Percentiles rank a stretch among this genome's conserved stretches.
Conservation (phyloP, 768 basidiomycete genomes). For the Pilatotrama ljubarskyi region DNA sequence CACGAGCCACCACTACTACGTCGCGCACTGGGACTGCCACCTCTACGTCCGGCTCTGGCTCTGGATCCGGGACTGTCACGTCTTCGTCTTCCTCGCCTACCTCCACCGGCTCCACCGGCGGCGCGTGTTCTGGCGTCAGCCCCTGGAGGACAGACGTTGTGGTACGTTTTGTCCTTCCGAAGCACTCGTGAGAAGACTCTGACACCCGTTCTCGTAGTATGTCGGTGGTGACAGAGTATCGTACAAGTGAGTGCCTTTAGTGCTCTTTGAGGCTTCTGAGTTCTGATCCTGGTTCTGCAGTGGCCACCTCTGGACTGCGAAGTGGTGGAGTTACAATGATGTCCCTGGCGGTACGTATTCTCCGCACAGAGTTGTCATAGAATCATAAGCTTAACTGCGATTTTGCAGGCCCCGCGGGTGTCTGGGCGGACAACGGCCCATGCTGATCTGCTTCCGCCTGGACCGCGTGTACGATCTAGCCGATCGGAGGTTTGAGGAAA, state of each 20-base stretch:
- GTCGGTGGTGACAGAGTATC: slow-evolving; percentile 27
- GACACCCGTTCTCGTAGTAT: slow-evolving; percentile 17
- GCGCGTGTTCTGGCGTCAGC: slow-evolving; percentile 19
- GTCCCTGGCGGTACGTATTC: slow-evolving; percentile 26
- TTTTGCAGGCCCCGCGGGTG: slow-evolving; percentile 24
- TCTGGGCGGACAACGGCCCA: slow-evolving; percentile 30
- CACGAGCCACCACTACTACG: not conserved
- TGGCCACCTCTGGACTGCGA: slow-evolving; percentile 31
- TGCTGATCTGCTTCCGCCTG: slow-evolving; percentile 18
- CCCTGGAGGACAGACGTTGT: slow-evolving; percentile 27
- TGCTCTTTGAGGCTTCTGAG: not conserved
- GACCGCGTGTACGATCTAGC: not conserved
- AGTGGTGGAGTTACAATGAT: slow-evolving; percentile 32
- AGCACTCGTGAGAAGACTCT: not conserved
- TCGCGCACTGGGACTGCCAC: not conserved
- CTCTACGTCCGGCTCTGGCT: not conserved
- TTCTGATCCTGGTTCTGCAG: slow-evolving; percentile 13
- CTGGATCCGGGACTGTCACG: not conserved
- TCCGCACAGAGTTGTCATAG: not conserved
- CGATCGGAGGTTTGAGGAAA: not conserved
- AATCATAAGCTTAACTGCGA: not conserved
- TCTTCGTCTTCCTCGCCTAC: not conserved
- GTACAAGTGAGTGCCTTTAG: not conserved
- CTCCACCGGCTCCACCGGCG: slow-evolving; percentile 22
- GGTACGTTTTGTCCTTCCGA: slow-evolving; percentile 17